These are phyloP conservation scores for Graphilbum fragrans DNA, from an alignment of 2,329 filamentous ascomycete species.

Conservation along the genomic window DNA sequence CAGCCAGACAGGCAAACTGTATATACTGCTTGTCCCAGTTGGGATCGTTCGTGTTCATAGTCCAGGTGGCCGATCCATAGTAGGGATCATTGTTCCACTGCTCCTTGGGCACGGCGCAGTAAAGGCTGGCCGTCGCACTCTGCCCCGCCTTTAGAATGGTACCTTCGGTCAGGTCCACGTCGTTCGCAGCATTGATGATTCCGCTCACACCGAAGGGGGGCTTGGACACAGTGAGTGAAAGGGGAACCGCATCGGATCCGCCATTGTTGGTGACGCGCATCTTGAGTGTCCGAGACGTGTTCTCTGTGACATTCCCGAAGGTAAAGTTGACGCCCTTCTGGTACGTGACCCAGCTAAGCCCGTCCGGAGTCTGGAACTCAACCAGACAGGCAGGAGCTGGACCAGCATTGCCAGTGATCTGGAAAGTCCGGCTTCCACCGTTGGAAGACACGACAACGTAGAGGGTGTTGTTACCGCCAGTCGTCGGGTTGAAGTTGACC, in stretches of 20 bases:
- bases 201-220: slow-evolving; percentile 44
- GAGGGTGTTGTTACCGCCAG: slow-evolving; percentile 33
- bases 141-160: slow-evolving; percentile 34
- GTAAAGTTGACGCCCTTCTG: slow-evolving; percentile 29
- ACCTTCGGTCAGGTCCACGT: slow-evolving; percentile 45
- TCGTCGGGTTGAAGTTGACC: slow-evolving; percentile 33
- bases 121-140: slow-evolving; percentile 37
- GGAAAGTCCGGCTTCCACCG: slow-evolving; percentile 35
- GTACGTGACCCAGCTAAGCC: slow-evolving; percentile 36
- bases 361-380: slow-evolving; percentile 42
- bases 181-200: slow-evolving; percentile 40
- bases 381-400: slow-evolving; percentile 34
- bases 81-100: slow-evolving; percentile 45
- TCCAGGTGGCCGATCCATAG: slow-evolving; percentile 36
- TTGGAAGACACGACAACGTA: slow-evolving; percentile 34
- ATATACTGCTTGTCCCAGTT: slow-evolving; percentile 38
- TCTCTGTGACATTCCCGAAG: slow-evolving; percentile 44
- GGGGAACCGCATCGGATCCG: slow-evolving; percentile 31
- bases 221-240: slow-evolving; percentile 48
- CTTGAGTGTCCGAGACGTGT: slow-evolving; percentile 31
- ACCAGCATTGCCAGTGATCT: slow-evolving; percentile 35
- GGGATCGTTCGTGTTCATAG: slow-evolving; percentile 44
- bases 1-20: slow-evolving; percentile 37
- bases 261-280: slow-evolving; percentile 43
- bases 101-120: slow-evolving; percentile 41